phyloP scores from a whole-genome alignment of 2,329 filamentous ascomycete species.

The Arthrobotrys entomopaga region DNA sequence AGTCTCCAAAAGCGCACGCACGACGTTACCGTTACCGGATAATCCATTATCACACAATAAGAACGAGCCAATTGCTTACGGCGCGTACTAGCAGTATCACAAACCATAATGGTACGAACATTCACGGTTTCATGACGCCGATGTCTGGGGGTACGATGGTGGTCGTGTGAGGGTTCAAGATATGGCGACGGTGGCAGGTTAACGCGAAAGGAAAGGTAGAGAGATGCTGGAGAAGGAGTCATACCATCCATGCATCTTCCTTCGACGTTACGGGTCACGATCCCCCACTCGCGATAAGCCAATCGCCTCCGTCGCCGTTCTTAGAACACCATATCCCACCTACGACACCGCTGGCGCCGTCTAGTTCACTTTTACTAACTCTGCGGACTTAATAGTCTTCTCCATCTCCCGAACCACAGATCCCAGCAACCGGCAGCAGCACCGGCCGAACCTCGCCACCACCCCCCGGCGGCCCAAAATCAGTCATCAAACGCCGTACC shows the following conservation, averaged over 20 bases:
- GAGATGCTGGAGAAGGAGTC: not conserved
- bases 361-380: conserved; percentile 58
- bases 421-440: conserved; percentile 69
- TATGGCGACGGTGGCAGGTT: conserved; percentile 38
- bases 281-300: conserved; percentile 4
- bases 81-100: conserved; percentile 11
- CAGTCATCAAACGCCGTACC: conserved; percentile 91
- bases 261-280: not conserved
- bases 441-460: conserved; percentile 87
- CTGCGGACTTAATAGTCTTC: conserved; percentile 61
- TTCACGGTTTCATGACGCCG: not conserved
- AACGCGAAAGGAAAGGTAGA: conserved; percentile 5
- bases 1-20: conserved; percentile 20
- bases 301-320: conserved; percentile 5
- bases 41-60: not conserved
- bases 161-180: conserved; percentile 31
- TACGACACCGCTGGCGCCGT: no score
- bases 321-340: no score
- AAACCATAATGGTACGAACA: conserved; percentile 47
- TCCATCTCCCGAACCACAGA: conserved; percentile 69
- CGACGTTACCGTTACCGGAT: not conserved
- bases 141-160: conserved; percentile 15
- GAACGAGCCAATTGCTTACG: conserved; percentile 29
- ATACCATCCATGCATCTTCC: not conserved
- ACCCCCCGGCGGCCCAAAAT: conserved; percentile 91